Evolutionary conservation across 129 eudicot genomes (phyloP).

Genomic region (Erigeron canadensis): DNA sequence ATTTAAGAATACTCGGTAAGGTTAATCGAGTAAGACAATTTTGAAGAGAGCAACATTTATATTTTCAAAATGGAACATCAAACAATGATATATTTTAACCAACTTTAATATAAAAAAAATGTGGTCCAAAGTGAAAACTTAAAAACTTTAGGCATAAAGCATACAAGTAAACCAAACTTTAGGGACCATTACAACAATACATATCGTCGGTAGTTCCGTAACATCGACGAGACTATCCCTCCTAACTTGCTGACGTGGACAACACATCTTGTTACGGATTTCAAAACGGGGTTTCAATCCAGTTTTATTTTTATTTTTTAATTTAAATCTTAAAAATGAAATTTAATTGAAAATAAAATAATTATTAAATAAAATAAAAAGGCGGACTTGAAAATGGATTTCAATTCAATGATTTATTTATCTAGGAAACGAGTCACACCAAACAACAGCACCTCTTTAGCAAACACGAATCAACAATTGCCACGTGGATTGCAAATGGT

Average conservation of each 20-base stretch:
- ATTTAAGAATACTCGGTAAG: too few species aligned
- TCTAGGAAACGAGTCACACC: slow-evolving; percentile 13
- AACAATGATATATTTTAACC: neutral
- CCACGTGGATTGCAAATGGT: slow-evolving; percentile 15
- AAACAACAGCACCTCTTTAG: neutral
- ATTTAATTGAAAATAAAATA: too few species aligned
- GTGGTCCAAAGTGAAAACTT: neutral
- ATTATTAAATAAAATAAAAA: too few species aligned
- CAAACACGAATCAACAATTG: neutral
- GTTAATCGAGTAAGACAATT: too few species aligned
- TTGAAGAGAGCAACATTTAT: too few species aligned
- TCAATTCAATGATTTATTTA: slow-evolving; percentile 9
- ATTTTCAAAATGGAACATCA: too few species aligned
- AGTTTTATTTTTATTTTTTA: neutral
- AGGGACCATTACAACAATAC: slow-evolving; percentile 17
- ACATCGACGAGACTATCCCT: slow-evolving; percentile 26
- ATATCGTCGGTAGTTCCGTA: slow-evolving; percentile 32
- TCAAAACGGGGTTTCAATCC: slow-evolving; percentile 21
- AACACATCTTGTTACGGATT: slow-evolving; percentile 16
- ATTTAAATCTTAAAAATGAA: too few species aligned
- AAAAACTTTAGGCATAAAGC: neutral
- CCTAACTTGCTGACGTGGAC: slow-evolving; percentile 10
- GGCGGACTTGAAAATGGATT: slow-evolving; percentile 23
- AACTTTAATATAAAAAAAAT: neutral
- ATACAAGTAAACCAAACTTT: neutral